These are phyloP conservation scores for Microdochium trichocladiopsis DNA, from an alignment of 2,329 filamentous ascomycete genomes.

Conservation along the genomic window DNA sequence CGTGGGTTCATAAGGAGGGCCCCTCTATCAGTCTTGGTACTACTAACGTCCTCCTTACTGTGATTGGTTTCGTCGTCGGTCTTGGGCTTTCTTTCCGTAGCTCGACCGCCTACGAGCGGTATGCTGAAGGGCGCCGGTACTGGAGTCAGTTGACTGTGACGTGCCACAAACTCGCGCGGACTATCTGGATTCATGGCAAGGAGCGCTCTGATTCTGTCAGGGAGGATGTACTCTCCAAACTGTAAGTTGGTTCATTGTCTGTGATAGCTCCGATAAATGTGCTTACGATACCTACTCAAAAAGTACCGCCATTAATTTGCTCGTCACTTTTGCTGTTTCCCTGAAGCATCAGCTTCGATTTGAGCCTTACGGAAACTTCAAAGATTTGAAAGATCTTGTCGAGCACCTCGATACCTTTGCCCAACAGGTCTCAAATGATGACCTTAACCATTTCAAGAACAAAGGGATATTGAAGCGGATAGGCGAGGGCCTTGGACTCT, in stretches of 20 bases:
- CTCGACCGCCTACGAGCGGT: conserved; percentile 71
- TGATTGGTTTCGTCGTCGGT: conserved; percentile 81
- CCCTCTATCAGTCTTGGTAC: conserved; percentile 40
- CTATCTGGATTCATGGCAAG: conserved; percentile 73
- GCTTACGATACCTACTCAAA: too few relatives aligned
- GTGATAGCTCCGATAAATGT: conserved; percentile 3
- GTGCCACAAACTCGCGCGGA: conserved; percentile 60
- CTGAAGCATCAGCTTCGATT: conserved; percentile 81
- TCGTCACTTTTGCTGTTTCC: conserved; percentile 67
- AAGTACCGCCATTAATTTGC: conserved; percentile 64
- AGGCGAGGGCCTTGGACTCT: conserved; percentile 69
- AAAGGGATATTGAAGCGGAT: conserved; percentile 50
- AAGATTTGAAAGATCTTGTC: conserved; percentile 64
- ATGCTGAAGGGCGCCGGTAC: conserved; percentile 52
- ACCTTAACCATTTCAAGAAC: conserved; percentile 31
- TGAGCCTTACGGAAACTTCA: conserved; percentile 72
- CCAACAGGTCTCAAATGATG: conserved; percentile 36
- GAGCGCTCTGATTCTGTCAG: conserved; percentile 56
- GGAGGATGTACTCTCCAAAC: conserved; percentile 61
- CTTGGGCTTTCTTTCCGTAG: conserved; percentile 71
- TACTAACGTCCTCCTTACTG: conserved; percentile 65
- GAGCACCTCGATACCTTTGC: conserved; percentile 72
- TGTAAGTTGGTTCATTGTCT: conserved; percentile 14
- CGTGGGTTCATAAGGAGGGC: conserved; percentile 41
- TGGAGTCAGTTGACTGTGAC: conserved; percentile 57